Evolutionary conservation across 169 alveolate genomes (phyloP).

Genomic region (Haemoproteus tartakovskyi): DNA sequence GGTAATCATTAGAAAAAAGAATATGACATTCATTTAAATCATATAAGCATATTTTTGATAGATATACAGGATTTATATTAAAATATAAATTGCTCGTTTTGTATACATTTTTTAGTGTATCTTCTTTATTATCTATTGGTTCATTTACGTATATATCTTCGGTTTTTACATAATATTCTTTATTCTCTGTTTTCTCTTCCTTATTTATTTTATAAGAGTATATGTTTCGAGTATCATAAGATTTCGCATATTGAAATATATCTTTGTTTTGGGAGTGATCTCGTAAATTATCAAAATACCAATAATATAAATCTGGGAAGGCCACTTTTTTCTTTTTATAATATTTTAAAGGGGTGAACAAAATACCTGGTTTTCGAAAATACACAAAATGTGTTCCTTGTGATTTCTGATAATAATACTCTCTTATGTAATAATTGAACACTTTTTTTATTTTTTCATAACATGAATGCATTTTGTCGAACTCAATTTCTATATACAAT

Average conservation of each 20-base stretch:
- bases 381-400: slow-evolving; percentile 62
- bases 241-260: slow-evolving; percentile 24
- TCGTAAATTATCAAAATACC: slow-evolving; percentile 64
- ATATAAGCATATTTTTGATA: slow-evolving; percentile 59
- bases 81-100: slow-evolving; percentile 57
- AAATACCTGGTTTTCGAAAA: slow-evolving; percentile 56
- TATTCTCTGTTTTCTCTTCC: neutral
- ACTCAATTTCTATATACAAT: no score
- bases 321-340: slow-evolving; percentile 49
- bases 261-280: slow-evolving; percentile 38
- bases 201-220: slow-evolving; percentile 37
- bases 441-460: slow-evolving; percentile 54
- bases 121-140: no score
- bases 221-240: slow-evolving; percentile 35
- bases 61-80: slow-evolving; percentile 50
- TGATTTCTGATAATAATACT: slow-evolving; percentile 62
- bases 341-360: slow-evolving; percentile 59
- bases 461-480: slow-evolving; percentile 26
- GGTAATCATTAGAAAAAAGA: slow-evolving; percentile 39
- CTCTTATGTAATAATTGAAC: slow-evolving; percentile 63
- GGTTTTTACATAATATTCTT: slow-evolving; percentile 35
- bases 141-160: slow-evolving; percentile 27
- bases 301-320: slow-evolving; percentile 52
- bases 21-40: slow-evolving; percentile 58
- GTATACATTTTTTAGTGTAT: slow-evolving; percentile 13